These are phyloP conservation scores for Nematocida sp. DNA, from an alignment of 371 early-diverging fungal genomes.

Conservation along the genomic window DNA sequence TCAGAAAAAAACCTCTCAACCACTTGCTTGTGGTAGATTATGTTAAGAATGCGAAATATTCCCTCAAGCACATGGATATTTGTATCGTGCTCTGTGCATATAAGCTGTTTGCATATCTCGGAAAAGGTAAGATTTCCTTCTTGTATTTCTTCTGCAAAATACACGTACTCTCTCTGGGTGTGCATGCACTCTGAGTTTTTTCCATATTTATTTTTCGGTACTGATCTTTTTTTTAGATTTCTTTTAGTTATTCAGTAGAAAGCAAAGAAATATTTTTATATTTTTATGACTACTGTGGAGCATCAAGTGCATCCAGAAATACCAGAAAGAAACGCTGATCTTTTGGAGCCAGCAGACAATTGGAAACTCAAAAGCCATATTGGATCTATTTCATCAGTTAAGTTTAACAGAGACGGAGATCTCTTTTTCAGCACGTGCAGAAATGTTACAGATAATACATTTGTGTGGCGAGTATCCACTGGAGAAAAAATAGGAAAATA, in stretches of 20 bases:
- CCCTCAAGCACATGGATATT: too few relatives aligned
- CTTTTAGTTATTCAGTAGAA: neutral
- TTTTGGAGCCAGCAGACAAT: constrained; percentile 8
- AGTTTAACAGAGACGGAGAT: constrained; percentile 97
- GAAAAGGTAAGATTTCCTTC: too few relatives aligned
- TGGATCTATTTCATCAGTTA: constrained; percentile 90
- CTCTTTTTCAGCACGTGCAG: constrained; percentile 88
- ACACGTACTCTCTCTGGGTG: too few relatives aligned
- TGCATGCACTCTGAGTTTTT: too few relatives aligned
- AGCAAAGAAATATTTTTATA: constrained; percentile 3
- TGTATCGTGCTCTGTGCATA: too few relatives aligned
- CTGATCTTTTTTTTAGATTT: neutral
- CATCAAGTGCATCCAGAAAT: neutral
- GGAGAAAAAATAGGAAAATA: constrained; percentile 92
- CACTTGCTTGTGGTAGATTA: too few relatives aligned
- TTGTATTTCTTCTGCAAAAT: too few relatives aligned
- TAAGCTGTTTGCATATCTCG: too few relatives aligned
- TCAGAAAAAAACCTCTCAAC: too few relatives aligned
- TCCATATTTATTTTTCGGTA: neutral
- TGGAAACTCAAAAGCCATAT: constrained; percentile 69
- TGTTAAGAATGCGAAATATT: too few relatives aligned
- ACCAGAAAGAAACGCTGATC: neutral
- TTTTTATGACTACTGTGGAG: neutral
- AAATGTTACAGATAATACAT: constrained; percentile 81
- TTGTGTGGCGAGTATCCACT: constrained; percentile 82